Conservation (phyloP, 495 filamentous ascomycete species). For the Neurospora hispaniola region DNA sequence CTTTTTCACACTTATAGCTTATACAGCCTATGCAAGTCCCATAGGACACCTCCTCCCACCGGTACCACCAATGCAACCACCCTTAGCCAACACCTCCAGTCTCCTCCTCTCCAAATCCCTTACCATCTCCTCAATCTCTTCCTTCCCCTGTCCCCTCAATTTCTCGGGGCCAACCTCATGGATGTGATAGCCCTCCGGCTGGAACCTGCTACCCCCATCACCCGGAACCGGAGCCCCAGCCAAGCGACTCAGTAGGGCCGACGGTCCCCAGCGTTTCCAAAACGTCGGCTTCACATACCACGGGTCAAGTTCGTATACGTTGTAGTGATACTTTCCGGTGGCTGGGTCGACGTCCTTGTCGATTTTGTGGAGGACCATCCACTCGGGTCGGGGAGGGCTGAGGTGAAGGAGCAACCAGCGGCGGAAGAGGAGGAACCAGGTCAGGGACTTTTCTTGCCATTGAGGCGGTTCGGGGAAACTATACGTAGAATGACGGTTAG, state of each 20-base stretch:
- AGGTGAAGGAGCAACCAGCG: slow-evolving; percentile 41
- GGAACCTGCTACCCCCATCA: slow-evolving; percentile 43
- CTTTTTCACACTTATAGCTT: not conserved
- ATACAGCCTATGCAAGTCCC: not conserved
- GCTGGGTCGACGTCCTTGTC: slow-evolving; percentile 22
- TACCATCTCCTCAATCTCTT: slow-evolving; percentile 32
- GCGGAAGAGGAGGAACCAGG: slow-evolving; percentile 30
- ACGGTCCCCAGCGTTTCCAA: slow-evolving; percentile 42
- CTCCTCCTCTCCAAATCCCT: slow-evolving; percentile 18
- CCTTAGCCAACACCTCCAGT: not conserved
- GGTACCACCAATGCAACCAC: not conserved
- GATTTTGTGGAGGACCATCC: slow-evolving; percentile 19
- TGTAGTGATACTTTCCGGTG: slow-evolving; percentile 35
- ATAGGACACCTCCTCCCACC: not conserved
- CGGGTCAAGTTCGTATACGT: slow-evolving; percentile 37
- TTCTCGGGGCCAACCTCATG: slow-evolving; percentile 42
- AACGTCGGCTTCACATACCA: slow-evolving; percentile 51
- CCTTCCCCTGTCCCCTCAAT: slow-evolving; percentile 42
- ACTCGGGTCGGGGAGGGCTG: slow-evolving; percentile 26
- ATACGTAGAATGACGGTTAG: no score
- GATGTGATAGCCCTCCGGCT: slow-evolving; percentile 43
- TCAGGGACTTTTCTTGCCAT: not conserved
- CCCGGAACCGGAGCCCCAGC: slow-evolving; percentile 46
- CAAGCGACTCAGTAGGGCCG: slow-evolving; percentile 37
- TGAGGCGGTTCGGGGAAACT: slow-evolving; percentile 1